Evolutionary conservation across 1,284 basidiomycete species (phyloP).

Genomic region (Fomitopsis palustris): DNA sequence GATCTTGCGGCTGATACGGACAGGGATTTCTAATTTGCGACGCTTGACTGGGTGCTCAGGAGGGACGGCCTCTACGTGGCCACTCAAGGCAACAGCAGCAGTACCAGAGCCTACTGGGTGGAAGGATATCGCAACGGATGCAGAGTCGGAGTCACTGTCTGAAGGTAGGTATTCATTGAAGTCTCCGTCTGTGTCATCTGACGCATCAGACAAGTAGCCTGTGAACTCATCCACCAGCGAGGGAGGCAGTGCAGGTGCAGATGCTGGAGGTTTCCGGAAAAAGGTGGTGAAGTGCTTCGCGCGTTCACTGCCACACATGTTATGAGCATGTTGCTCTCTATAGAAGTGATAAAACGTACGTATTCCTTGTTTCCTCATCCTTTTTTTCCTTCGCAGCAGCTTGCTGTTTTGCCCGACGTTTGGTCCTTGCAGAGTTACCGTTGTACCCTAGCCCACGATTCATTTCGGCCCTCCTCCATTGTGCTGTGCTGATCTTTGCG

Average conservation of each 20-base stretch:
- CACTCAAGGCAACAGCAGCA: too few species aligned
- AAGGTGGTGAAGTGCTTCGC: too few species aligned
- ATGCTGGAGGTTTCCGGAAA: too few species aligned
- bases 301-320: too few species aligned
- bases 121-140: neutral
- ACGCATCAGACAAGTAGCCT: too few species aligned
- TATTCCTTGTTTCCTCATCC: neutral
- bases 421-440: neutral
- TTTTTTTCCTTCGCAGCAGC: neutral
- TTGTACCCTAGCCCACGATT: neutral
- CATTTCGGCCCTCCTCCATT: neutral
- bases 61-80: too few species aligned
- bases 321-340: neutral
- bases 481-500: neutral
- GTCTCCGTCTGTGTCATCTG: too few species aligned
- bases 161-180: too few species aligned
- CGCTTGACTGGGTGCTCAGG: neutral
- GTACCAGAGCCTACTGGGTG: too few species aligned
- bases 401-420: neutral
- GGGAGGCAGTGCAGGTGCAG: too few species aligned
- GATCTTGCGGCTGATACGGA: neutral
- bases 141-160: neutral
- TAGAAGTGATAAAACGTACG: neutral
- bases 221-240: too few species aligned
- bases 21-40: neutral